Base-by-base conservation (phyloP, 73 alveolate species). In the Symbiodinium natans region DNA sequence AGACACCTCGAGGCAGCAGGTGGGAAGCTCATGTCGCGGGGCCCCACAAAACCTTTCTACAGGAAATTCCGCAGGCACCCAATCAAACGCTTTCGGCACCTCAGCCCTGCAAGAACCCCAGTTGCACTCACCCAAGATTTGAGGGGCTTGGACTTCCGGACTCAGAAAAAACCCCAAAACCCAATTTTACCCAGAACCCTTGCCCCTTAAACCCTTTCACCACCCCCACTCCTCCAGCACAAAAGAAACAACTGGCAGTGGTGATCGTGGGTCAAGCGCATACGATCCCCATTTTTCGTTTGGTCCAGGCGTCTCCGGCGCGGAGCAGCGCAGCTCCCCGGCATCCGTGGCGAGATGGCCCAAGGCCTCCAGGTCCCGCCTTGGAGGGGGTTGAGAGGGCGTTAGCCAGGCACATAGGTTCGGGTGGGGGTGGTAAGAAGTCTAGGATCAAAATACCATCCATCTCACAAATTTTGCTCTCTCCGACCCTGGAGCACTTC, bases 301-400 rank as follows among this genome's bases (percentile, higher is more conserved):
- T n/a, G n/a, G n/a, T 63, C 77, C 34, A 27, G 77, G 77, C 36
- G 36, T 11, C 77, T 63, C 77, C 15, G 77, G 95, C 74, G 25
- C 29, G 74, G 36, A 85, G 43, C 74, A 82, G 42, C 95, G 73
- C 40, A 88, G 86, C 43, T 83, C 95, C 38, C 41, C 88, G 1
- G 96, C 96, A 4, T 83, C 52, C 31, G 82, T 38, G 29, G 96
- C 96, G 80, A 89, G 52, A 54, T 89, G 96, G 33, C 96, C 96
- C 23, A 89, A 29, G 17, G 96, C 96, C 38, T 89, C 96, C 83
- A 89, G 41, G 38, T 89, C 96, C 15, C 96, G 96, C 95, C 95
- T 88, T 1, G 68, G 84, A 21, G 5, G 80, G 40, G 80, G 15
- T 63, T 63, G 1, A n/a, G 77, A 34, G 29, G 29, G n/a, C n/a